Base-by-base conservation (phyloP, 1,284 basidiomycete species). In the Ganoderma leucocontextum region DNA sequence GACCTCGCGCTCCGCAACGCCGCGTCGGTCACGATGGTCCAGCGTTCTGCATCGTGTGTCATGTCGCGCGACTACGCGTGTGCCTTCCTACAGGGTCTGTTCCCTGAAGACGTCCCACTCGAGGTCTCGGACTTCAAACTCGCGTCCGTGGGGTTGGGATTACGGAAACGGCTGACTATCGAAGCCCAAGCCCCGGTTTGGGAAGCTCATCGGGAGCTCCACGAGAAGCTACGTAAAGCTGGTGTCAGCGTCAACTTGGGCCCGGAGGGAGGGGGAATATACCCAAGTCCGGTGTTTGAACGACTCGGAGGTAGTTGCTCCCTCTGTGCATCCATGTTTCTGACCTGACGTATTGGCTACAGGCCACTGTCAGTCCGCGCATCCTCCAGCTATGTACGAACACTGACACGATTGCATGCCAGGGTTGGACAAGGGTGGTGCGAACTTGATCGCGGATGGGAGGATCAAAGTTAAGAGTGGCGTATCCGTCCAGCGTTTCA, bases 401-500 rank as follows among this genome's bases (percentile, higher is more conserved):
- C 13, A 33, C 22, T 58, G 15, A 39, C 41, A 33, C 19, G 1
- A 7, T 44, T 17, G 0, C 38, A 53, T 47, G 6, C 22, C 59
- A 77, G 76, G 75, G 75, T 67, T 75, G 22, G 83, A 86, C 69
- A 81, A 83, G 29, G 85, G 84, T 22, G 79, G 78, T 39, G 80
- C 80, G 4, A 75, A 82, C 17, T 77, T 88, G 49, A 88, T 94
- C 70, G 83, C 85, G 8, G 87, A 91, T 49, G 87, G 89, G 15
- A 86, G 89, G 70, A 92, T 94, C 78, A 91, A 92, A 75, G 80
- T 94, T 59, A 91, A 92, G 77, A 88, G 84, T 68, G 90, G 90
- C 55, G 83, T 83, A 44, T 80, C 85, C 58, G 84, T 89, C 64
- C 79, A 82, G 42, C 74, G 76, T 39, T 89, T 89, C 72, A 88